Evolutionary conservation across 2,329 filamentous ascomycete genomes (phyloP).

Genomic region (Chlorencoelia australis): DNA sequence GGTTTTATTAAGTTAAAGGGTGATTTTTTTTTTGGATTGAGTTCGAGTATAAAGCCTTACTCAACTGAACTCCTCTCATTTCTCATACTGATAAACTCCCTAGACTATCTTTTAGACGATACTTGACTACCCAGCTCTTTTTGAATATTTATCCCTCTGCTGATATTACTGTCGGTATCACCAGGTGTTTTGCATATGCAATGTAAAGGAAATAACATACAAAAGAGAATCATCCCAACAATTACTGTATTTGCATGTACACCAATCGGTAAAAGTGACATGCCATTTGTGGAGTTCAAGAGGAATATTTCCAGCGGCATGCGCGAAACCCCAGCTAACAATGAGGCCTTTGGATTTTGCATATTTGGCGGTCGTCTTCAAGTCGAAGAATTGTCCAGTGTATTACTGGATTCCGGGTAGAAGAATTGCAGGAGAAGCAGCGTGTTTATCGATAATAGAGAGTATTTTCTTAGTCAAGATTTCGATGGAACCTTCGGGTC

Average conservation of each 20-base stretch:
- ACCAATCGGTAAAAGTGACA: constrained; percentile 88
- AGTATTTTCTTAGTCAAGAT: constrained; percentile 65
- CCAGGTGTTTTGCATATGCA: too few species aligned
- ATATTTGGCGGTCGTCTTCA: constrained; percentile 66
- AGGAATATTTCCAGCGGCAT: constrained; percentile 76
- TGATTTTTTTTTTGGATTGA: too few species aligned
- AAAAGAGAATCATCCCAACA: too few species aligned
- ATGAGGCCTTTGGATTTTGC: constrained; percentile 61
- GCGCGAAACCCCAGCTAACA: constrained; percentile 82
- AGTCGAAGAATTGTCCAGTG: constrained; percentile 81
- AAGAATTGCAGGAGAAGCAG: constrained; percentile 61
- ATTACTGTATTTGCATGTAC: constrained; percentile 91
- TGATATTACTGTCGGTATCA: too few species aligned
- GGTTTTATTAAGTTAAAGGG: too few species aligned
- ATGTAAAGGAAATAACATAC: too few species aligned
- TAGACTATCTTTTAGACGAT: too few species aligned
- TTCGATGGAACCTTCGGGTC: constrained; percentile 47
- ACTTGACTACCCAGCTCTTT: too few species aligned
- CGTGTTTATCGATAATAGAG: constrained; percentile 63
- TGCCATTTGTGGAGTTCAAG: constrained; percentile 76
- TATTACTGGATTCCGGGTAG: constrained; percentile 88
- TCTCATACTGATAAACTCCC: too few species aligned
- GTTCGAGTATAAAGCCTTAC: too few species aligned
- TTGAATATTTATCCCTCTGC: too few species aligned
- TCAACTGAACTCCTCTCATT: too few species aligned